Base-by-base conservation (phyloP, 495 filamentous ascomycete species). In the Elaphomyces granulatus region DNA sequence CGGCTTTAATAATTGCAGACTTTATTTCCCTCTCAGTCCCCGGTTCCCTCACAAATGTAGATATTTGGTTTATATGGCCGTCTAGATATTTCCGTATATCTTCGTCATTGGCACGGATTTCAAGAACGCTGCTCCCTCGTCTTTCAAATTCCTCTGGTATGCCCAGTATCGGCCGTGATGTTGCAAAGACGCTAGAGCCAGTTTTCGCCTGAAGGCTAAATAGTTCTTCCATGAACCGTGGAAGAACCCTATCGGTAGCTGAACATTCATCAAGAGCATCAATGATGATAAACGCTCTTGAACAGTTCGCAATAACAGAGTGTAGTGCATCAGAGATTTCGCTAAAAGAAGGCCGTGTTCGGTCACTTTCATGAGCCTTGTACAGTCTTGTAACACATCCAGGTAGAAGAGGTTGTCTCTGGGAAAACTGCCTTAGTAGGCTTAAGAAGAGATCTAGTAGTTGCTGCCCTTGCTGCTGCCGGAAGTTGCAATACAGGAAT, bases 191-290 rank as follows among this genome's bases (percentile, higher is more conserved):
- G 32, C 54, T 56, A 16, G 53, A 34, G 15, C 47, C 34, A 1
- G 17, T 35, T 16, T 44, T 45, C 1, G 37, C 43, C 18, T 62
- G 58, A 15, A 66, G 38, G 6, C 38, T 44, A 21, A 51, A 52
- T n/a, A 66, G 38, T 15, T 48, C 46, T 15, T 40, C 42, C 10
- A 64, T 40, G 64, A 46, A n/a, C 28, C 18, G 16, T 46, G 17
- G 10, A 43, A 28, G 50, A 48, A 43, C 51, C 47, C 49, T 52
- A 43, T 59, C 44, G 21, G 50, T 30, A 15, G 34, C 41, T 36
- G 32, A 28, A 37, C 56, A 61, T 45, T 70, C 66, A 44, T 70
- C 65, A 3, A 70, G 46, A 26, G 66, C 66, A 41, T 70, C 64
- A 12, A 68, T 20, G n/a, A 71, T 15, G 32, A 71, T 52, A 38